A percentile compares a stretch with the other conserved stretches of the same genome.
These are phyloP conservation scores for Argentina anserina DNA, from an alignment of 306 rosid genomes.

Conservation along the genomic window DNA sequence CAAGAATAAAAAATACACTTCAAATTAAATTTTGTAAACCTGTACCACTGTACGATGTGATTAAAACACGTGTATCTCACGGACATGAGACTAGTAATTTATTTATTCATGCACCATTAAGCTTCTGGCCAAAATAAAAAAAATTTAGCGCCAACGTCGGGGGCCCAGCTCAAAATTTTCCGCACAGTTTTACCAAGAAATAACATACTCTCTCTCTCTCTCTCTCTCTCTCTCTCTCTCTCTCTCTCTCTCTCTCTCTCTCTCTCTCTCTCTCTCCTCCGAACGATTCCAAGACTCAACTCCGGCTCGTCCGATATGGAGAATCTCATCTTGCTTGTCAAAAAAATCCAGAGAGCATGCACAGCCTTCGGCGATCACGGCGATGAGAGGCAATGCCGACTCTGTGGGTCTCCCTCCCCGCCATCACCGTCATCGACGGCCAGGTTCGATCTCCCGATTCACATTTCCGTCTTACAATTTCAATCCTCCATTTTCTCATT, in stretches of 20 bases:
- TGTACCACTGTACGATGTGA: too few relatives aligned
- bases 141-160: too few relatives aligned
- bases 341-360: slow-evolving; percentile 87
- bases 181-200: too few relatives aligned
- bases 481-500: background rate
- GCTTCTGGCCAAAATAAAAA: too few relatives aligned
- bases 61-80: too few relatives aligned
- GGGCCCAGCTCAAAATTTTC: too few relatives aligned
- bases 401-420: slow-evolving; percentile 93
- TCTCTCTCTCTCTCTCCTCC: background rate
- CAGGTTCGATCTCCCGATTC: slow-evolving; percentile 45
- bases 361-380: slow-evolving; percentile 90
- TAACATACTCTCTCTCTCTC: too few relatives aligned
- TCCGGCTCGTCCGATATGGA: slow-evolving; percentile 42
- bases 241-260: slow-evolving; percentile 14
- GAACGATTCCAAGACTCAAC: background rate
- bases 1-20: too few relatives aligned
- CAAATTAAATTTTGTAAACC: too few relatives aligned
- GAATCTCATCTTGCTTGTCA: slow-evolving; percentile 79
- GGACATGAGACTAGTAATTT: too few relatives aligned
- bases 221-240: too few relatives aligned
- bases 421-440: slow-evolving; percentile 93
- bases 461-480: background rate
- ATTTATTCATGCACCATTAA: too few relatives aligned
- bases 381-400: slow-evolving; percentile 76